Conservation (phyloP, 1,284 basidiomycete genomes). For the Mycosarcoma maydis region DNA sequence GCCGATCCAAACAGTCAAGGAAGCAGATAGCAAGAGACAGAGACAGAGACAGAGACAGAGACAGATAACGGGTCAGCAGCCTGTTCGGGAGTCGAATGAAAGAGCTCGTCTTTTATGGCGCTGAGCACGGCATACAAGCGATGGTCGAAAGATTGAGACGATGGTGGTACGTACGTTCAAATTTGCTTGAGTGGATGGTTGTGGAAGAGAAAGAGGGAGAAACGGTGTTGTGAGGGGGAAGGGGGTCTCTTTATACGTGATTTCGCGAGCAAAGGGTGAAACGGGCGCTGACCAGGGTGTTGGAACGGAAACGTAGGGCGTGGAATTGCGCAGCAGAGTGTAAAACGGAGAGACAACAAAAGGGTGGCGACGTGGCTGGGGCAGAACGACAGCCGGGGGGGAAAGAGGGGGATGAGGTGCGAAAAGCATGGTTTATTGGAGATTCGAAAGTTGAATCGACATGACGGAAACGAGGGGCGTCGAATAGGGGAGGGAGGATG, state of each 20-base stretch:
- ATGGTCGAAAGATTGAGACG: background rate
- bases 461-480: background rate
- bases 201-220: slow-evolving; percentile 29
- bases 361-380: slow-evolving; percentile 8
- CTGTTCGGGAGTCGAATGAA: too few species aligned
- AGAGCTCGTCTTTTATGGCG: too few species aligned
- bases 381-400: background rate
- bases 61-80: slow-evolving; percentile 19
- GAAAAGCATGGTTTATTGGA: slow-evolving; percentile 13
- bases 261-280: slow-evolving; percentile 10
- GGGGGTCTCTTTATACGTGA: slow-evolving; percentile 36
- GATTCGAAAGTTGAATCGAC: slow-evolving; percentile 11
- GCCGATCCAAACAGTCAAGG: background rate
- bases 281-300: slow-evolving; percentile 8
- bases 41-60: too few species aligned
- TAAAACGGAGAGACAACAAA: background rate
- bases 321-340: slow-evolving; percentile 4
- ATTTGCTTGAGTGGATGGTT: slow-evolving; percentile 39
- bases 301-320: slow-evolving; percentile 8
- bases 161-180: slow-evolving; percentile 35
- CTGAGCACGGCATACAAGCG: background rate
- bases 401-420: slow-evolving; percentile 9
- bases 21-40: background rate
- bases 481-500: background rate
- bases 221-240: slow-evolving; percentile 7